These are phyloP conservation scores for Penicillium sp. DNA, from an alignment of 2,329 filamentous ascomycete genomes.

Conservation along the genomic window DNA sequence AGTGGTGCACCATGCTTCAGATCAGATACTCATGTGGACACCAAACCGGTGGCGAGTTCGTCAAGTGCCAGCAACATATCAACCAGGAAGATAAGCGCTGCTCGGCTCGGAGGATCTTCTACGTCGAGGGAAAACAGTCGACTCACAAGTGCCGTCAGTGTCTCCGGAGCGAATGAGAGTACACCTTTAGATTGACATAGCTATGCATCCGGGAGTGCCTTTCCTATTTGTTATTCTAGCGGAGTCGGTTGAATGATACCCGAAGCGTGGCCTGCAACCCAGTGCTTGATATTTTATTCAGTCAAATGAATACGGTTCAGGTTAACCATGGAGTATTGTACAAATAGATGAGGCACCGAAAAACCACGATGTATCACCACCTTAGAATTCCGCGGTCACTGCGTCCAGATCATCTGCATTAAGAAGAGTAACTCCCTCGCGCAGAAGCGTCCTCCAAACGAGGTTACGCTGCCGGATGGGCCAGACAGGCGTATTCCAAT, in stretches of 20 bases:
- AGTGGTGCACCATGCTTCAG: constrained; percentile 10
- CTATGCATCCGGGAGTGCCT: neutral
- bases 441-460: constrained; percentile 54
- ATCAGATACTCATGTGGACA: constrained; percentile 16
- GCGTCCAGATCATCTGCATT: constrained; percentile 61
- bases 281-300: neutral
- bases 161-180: constrained; percentile 7
- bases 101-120: constrained; percentile 3
- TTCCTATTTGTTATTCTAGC: neutral
- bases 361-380: neutral
- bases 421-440: constrained; percentile 56
- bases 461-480: constrained; percentile 55
- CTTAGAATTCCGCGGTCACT: constrained; percentile 38
- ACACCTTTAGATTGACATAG: neutral
- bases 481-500: constrained; percentile 60
- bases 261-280: neutral
- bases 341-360: neutral
- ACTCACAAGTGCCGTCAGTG: constrained; percentile 14
- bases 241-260: neutral
- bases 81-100: constrained; percentile 13
- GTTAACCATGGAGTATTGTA: neutral
- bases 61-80: constrained; percentile 14
- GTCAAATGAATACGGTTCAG: neutral
- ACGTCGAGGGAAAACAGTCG: constrained; percentile 10
- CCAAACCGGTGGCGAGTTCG: constrained; percentile 14